Conservation (phyloP, 371 early-diverging fungal species). For the Mortierella sp. region DNA sequence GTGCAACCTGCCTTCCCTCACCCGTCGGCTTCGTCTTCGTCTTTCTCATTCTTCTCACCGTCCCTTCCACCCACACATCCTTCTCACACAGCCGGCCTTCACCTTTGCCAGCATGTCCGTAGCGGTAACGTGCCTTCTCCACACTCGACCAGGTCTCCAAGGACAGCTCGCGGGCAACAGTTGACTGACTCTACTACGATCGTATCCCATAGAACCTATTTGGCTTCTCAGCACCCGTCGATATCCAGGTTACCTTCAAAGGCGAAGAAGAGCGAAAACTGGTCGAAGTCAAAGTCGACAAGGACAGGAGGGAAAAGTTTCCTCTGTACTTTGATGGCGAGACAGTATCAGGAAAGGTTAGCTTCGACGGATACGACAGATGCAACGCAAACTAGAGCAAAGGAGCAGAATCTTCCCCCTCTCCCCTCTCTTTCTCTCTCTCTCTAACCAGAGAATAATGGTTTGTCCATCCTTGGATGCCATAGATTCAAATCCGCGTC, state of each 20-base stretch:
- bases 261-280: constrained; percentile 81
- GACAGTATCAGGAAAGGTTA: constrained; percentile 90
- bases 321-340: constrained; percentile 99
- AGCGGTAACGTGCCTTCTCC: constrained; percentile 3
- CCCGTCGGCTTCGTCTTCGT: neutral
- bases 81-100: neutral
- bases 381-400: neutral
- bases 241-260: constrained; percentile 84
- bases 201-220: constrained; percentile 72
- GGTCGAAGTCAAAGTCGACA: constrained; percentile 91
- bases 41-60: neutral
- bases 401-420: neutral
- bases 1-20: too few species aligned
- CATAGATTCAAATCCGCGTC: constrained; percentile 87
- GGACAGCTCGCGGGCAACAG: neutral
- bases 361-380: neutral
- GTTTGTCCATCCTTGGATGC: neutral
- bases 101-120: constrained; percentile 6
- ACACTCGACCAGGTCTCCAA: neutral
- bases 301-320: constrained; percentile 83
- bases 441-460: too few species aligned
- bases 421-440: neutral
- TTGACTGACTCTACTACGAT: neutral
- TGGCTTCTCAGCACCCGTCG: constrained; percentile 86
- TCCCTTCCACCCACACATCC: neutral